Evolutionary conservation across 768 basidiomycete species (phyloP), one percentile per base, ranked within the genome.

Genomic region (Arthromyces matolae): DNA sequence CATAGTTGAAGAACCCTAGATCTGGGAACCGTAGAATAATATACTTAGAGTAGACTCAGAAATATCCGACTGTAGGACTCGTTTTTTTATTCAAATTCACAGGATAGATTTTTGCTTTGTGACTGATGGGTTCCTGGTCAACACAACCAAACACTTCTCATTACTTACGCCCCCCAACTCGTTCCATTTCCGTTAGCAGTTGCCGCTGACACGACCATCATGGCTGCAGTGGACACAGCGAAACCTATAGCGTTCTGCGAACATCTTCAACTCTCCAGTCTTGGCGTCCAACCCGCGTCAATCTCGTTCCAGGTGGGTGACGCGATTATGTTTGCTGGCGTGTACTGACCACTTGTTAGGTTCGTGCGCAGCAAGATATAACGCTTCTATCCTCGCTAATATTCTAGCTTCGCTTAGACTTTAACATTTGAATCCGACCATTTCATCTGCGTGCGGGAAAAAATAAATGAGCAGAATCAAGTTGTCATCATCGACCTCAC

Each of bases 401-500:
- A 7, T 5, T 19, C 16, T 8, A 36, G 14, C 7, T 33, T 51
- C 35, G 18, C 52, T 20, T 54, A 93, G 91, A 92, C 88, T 20
- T 72, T 98, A 57, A 97, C 96, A 5, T 77, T 99, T 56, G 93
- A 98, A 72, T 95, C 92, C 55, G 96, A 99, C 76, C 89, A 91
- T 66, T 99, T 90, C 71, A 96, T 99, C 60, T 98, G 96, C 67
- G 84, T 98, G 52, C 89, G 95, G 47, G 95, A 98, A 75, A 93
- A 93, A 68, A 80, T 92, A 62, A 85, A 88, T 60, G 93, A 94
- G 55, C 86, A 91, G 63, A 93, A 95, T 70, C 94, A 97, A 71
- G 96, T 99, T 54, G 95, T 97, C 65, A 98, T 99, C 64, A 89
- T 99, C 64, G 95, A 98, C 83, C 85, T 99, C 54, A 76, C 87